Percentiles rank a stretch among this genome's conserved stretches.
These are phyloP conservation scores for Irpex sp. DNA, from an alignment of 1,284 basidiomycete species.

Conservation along the genomic window DNA sequence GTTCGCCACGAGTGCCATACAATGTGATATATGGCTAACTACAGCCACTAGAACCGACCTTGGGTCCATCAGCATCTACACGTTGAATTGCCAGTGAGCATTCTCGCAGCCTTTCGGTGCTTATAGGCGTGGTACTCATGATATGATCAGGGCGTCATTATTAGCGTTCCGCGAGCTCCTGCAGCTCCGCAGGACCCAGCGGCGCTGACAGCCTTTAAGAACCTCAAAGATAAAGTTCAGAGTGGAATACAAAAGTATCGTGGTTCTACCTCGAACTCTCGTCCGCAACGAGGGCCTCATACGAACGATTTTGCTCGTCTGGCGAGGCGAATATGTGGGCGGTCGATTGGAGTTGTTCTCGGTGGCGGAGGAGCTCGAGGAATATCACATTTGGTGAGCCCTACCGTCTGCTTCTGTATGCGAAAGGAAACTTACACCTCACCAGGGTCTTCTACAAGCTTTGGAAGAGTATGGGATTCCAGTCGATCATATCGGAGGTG, in stretches of 20 bases:
- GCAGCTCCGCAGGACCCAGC: slow-evolving; percentile 75
- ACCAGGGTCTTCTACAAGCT: slow-evolving; percentile 83
- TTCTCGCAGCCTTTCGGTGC: neutral
- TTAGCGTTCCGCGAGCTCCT: slow-evolving; percentile 60
- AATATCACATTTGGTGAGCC: slow-evolving; percentile 83
- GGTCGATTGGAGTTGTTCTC: slow-evolving; percentile 90
- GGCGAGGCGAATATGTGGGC: slow-evolving; percentile 89
- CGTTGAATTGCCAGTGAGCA: slow-evolving; percentile 73
- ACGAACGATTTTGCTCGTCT: slow-evolving; percentile 92
- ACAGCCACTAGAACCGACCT: slow-evolving; percentile 67
- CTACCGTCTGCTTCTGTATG: slow-evolving; percentile 7
- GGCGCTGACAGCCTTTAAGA: slow-evolving; percentile 86
- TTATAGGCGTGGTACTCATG: neutral
- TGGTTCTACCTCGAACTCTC: slow-evolving; percentile 60
- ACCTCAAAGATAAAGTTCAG: slow-evolving; percentile 89
- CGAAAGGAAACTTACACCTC: slow-evolving; percentile 9
- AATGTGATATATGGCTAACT: neutral
- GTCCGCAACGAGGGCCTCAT: slow-evolving; percentile 75
- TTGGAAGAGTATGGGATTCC: slow-evolving; percentile 92
- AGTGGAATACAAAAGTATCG: slow-evolving; percentile 87
- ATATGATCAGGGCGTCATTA: slow-evolving; percentile 50
- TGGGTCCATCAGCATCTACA: slow-evolving; percentile 95
- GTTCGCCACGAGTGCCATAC: slow-evolving; percentile 13
- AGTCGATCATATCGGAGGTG: slow-evolving; percentile 86
- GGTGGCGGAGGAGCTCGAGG: slow-evolving; percentile 97